Evolutionary conservation across 2,329 filamentous ascomycete genomes (phyloP).

Genomic region (Hymenoscyphus salicellus): DNA sequence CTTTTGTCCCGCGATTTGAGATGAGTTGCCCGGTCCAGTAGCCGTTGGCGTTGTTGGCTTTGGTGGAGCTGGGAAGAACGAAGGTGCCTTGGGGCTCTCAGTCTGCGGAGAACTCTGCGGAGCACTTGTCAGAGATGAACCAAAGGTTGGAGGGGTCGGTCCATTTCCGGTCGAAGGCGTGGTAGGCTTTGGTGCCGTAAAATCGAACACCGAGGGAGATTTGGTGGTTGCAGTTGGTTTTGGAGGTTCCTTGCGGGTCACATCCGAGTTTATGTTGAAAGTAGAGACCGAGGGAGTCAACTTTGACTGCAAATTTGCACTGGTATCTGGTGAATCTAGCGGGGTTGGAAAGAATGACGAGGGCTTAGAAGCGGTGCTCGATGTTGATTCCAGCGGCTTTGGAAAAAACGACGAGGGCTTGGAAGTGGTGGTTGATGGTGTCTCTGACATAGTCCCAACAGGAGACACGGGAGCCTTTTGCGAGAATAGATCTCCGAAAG

Average conservation of each 20-base stretch:
- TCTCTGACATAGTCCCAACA: neutral
- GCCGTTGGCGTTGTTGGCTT: neutral
- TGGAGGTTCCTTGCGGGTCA: neutral
- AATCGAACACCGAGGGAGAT: neutral
- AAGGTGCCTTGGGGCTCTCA: conserved; percentile 9
- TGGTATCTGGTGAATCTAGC: neutral
- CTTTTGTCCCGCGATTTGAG: neutral
- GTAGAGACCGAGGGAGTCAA: neutral
- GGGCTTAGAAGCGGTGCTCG: neutral
- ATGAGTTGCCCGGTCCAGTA: neutral
- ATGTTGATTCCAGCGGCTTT: neutral
- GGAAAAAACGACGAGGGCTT: neutral
- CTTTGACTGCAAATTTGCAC: neutral
- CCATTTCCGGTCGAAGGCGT: neutral
- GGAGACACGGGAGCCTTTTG: neutral
- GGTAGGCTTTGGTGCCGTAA: neutral
- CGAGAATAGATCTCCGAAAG: conserved; percentile 11
- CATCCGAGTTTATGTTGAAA: neutral
- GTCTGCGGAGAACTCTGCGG: neutral
- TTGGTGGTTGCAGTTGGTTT: neutral
- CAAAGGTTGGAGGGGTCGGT: neutral
- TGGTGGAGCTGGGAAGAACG: conserved; percentile 4
- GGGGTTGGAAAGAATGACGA: neutral
- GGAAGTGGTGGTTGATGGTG: neutral
- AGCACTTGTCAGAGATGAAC: neutral